Base-by-base conservation (phyloP, 768 basidiomycete species). In the Tylopilus rubrobrunneus region DNA sequence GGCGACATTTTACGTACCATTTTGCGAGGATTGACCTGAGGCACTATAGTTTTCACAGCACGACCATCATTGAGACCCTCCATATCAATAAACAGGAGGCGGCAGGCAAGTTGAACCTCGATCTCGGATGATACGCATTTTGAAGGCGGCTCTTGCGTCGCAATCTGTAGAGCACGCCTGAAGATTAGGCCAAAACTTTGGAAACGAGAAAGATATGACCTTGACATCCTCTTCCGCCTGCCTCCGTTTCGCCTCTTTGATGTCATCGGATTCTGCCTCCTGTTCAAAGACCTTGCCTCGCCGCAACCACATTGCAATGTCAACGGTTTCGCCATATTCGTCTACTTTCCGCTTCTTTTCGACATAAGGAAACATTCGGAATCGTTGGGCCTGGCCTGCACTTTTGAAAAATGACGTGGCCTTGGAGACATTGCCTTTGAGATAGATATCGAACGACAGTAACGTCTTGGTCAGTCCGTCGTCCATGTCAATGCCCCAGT, bases 41-140 rank as follows among this genome's bases (percentile, higher is more conserved):
- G 92, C 5, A 98, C 86, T 58, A 99, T 97, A 0, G 90, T 94
- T 71, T 98, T 98, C 56, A 97, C 86, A 1, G 97, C 94, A 56
- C 96, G 89, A 2, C 96, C 96, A 62, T 99, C 97, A 62, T 95
- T 95, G 49, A 96, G 73, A 29, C 97, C 97, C 64, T 98, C 97
- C 82, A 98, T 85, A 65, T 99, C 96, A 44, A 98, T 84, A 62
- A 90, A 98, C 44, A 94, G 81, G 28, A 98, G 72, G 5, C 88
- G 84, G 62, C 96, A 97, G 29, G 88, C 83, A 33, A 98, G 66
- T 53, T 92, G 86, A 25, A 98, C 81, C 53, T 87, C 85, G 7
- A 89, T 75, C 25, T 82, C 77, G 41, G 86, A 85, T 1, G 84
- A 80, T 44, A 97, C 78, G 61, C 85, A 98, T 69, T 98, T 98